Evolutionary conservation across 1,284 basidiomycete species (phyloP).

Genomic region (Ceratobasidium sp.): DNA sequence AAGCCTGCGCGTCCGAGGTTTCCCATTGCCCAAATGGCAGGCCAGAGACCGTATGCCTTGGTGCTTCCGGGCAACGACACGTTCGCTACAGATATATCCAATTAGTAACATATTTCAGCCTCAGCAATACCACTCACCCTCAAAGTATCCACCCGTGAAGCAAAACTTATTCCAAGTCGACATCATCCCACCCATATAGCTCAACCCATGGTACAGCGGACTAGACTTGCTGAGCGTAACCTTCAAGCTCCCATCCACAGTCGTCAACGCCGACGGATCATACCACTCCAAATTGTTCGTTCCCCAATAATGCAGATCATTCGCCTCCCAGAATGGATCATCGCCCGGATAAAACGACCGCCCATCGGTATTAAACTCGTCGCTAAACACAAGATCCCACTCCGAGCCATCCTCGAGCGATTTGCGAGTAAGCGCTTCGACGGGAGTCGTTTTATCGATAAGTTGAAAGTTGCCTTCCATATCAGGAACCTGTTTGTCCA

Average conservation of each 20-base stretch:
- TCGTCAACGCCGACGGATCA: constrained; percentile 58
- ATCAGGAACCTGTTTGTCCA: constrained; percentile 62
- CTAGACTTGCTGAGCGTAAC: constrained; percentile 54
- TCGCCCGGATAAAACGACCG: constrained; percentile 77
- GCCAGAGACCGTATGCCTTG: constrained; percentile 72
- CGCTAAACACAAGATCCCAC: constrained; percentile 68
- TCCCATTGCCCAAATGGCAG: constrained; percentile 71
- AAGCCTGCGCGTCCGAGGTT: constrained; percentile 67
- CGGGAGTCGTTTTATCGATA: constrained; percentile 79
- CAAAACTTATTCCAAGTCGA: constrained; percentile 56
- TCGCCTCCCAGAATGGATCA: constrained; percentile 79
- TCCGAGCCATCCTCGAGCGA: constrained; percentile 54
- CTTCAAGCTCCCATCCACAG: constrained; percentile 59
- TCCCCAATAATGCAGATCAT: constrained; percentile 77
- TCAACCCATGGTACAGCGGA: constrained; percentile 60
- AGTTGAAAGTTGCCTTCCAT: constrained; percentile 73
- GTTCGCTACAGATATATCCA: constrained; percentile 33
- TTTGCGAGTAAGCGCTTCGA: constrained; percentile 52
- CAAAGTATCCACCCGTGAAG: constrained; percentile 56
- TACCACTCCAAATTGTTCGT: constrained; percentile 52
- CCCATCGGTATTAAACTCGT: constrained; percentile 65
- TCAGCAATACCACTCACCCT: constrained; percentile 40
- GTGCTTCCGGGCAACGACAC: constrained; percentile 44
- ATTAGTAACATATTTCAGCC: background rate
- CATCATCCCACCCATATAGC: constrained; percentile 53